phyloP scores from a whole-genome alignment of 169 alveolate species.

The Cyclospora cayetanensis region DNA sequence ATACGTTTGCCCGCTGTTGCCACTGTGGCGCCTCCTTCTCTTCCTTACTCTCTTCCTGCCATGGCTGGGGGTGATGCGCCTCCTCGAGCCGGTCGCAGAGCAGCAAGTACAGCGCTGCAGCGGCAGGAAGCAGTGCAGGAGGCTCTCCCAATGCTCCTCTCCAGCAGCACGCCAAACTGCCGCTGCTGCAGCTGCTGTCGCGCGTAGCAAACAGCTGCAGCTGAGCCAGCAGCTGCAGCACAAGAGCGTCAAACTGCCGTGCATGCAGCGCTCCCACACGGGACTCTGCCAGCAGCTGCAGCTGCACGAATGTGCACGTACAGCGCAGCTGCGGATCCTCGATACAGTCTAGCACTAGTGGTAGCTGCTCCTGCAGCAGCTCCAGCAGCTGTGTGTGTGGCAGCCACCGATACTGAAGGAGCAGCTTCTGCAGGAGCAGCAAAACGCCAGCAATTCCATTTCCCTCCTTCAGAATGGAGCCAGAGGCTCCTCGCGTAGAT shows the following conservation, averaged over 20 bases:
- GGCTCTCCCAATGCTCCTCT: background rate
- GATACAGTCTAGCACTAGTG: background rate
- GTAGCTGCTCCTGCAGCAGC: background rate
- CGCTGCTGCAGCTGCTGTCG: background rate
- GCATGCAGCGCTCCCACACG: constrained; percentile 1
- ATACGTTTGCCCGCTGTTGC: background rate
- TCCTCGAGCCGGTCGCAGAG: background rate
- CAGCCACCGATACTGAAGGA: background rate
- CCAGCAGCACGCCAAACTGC: constrained; percentile 3
- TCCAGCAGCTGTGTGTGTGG: background rate
- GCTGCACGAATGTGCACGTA: background rate
- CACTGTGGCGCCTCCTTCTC: constrained; percentile 14
- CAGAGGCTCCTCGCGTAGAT: background rate
- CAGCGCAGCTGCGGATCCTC: background rate
- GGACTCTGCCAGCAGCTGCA: constrained; percentile 6
- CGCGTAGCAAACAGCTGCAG: background rate
- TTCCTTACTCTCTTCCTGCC: background rate
- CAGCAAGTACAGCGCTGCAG: constrained; percentile 12
- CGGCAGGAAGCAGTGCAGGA: background rate
- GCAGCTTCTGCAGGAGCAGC: background rate
- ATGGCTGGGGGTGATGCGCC: constrained; percentile 17
- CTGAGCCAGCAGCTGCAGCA: background rate
- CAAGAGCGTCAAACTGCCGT: background rate
- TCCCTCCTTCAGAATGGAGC: background rate
- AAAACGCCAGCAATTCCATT: background rate